These are phyloP conservation scores for Globisporangium solare DNA, from an alignment of 352 stramenopile species.

Conservation along the genomic window DNA sequence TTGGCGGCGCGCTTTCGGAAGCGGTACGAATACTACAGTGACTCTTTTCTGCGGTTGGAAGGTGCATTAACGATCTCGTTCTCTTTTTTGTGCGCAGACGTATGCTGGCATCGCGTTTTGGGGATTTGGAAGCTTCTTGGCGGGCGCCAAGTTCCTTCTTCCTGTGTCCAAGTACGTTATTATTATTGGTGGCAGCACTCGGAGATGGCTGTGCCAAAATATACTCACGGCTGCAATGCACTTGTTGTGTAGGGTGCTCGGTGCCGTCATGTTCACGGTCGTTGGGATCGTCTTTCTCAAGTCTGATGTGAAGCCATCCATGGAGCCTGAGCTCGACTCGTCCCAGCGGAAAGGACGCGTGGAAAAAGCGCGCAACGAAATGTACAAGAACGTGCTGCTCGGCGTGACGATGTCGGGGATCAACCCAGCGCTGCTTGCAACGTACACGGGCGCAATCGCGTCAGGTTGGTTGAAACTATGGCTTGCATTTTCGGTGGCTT, in stretches of 20 bases:
- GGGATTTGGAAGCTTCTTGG: conserved; percentile 87
- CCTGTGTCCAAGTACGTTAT: conserved; percentile 85
- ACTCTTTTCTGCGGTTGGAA: conserved; percentile 1
- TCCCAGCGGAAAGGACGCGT: conserved; percentile 42
- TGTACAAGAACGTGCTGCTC: conserved; percentile 80
- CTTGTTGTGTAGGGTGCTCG: conserved; percentile 47
- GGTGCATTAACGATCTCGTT: neutral
- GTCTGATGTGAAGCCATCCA: conserved; percentile 71
- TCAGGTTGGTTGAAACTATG: conserved; percentile 45
- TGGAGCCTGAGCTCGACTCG: conserved; percentile 51
- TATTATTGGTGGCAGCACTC: too few relatives aligned
- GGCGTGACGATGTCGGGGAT: conserved; percentile 86
- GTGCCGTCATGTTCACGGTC: conserved; percentile 81
- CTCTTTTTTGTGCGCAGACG: conserved; percentile 30
- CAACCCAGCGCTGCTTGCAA: conserved; percentile 79
- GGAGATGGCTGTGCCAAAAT: too few relatives aligned
- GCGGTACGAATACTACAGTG: conserved; percentile 31
- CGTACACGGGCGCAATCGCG: conserved; percentile 84
- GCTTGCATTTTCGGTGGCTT: neutral
- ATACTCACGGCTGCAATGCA: too few relatives aligned
- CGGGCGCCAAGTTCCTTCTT: conserved; percentile 75
- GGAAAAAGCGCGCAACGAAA: conserved; percentile 47
- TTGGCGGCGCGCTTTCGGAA: conserved; percentile 81
- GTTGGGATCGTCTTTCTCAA: conserved; percentile 80
- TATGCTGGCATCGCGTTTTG: conserved; percentile 87